Evolutionary conservation across 2,329 filamentous ascomycete genomes (phyloP).

Genomic region (Ciborinia camelliae): DNA sequence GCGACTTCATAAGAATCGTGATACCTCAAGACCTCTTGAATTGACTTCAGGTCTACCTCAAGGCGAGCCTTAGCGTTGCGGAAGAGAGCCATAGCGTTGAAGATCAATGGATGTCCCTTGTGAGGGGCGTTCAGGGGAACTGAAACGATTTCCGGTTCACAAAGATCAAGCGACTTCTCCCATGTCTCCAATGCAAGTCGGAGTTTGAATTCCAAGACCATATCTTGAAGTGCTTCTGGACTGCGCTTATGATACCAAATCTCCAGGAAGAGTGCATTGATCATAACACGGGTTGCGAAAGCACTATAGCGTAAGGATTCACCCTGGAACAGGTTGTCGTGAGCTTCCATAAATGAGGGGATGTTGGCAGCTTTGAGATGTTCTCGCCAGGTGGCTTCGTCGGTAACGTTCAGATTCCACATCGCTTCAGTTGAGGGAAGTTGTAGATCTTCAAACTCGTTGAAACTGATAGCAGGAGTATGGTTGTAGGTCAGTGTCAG

Average conservation of each 20-base stretch:
- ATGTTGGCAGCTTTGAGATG: conserved; percentile 66
- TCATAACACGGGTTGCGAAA: conserved; percentile 96
- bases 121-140: conserved; percentile 91
- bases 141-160: conserved; percentile 83
- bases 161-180: conserved; percentile 93
- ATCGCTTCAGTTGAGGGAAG: conserved; percentile 90
- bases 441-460: conserved; percentile 91
- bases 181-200: conserved; percentile 95
- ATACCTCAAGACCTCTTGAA: conserved; percentile 91
- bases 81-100: conserved; percentile 97
- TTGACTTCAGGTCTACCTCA: conserved; percentile 90
- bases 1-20: conserved; percentile 97
- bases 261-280: conserved; percentile 96
- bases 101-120: conserved; percentile 92
- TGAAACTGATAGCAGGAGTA: conserved; percentile 95
- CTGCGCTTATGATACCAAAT: conserved; percentile 99
- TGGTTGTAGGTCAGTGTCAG: conserved; percentile 96
- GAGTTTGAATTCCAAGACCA: conserved; percentile 97
- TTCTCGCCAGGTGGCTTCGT: conserved; percentile 82
- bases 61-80: conserved; percentile 89
- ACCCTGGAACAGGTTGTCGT: conserved; percentile 93
- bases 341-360: conserved; percentile 88
- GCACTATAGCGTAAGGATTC: conserved; percentile 89
- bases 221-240: conserved; percentile 94
- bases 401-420: conserved; percentile 79